Conservation (phyloP, 1,284 basidiomycete genomes). For the Cutaneotrichosporon dermatis region DNA sequence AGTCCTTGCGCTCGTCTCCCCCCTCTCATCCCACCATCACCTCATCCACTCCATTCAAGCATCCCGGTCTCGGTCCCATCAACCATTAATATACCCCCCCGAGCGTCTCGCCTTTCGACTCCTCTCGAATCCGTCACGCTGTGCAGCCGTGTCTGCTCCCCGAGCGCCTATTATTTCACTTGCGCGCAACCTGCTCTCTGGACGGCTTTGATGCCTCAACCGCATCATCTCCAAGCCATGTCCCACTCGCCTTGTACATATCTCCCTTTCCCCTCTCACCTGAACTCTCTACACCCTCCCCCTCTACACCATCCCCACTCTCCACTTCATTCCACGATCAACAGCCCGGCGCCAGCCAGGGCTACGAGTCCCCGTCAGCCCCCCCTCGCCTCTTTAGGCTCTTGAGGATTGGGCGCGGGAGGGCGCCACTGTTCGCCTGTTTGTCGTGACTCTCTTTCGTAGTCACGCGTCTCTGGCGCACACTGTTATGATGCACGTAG, state of each 20-base stretch:
- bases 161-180: background rate
- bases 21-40: background rate
- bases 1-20: background rate
- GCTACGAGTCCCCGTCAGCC: conserved; percentile 31
- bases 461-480: conserved; percentile 3
- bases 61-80: background rate
- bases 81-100: conserved; percentile 1
- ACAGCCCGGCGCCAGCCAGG: conserved; percentile 17
- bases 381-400: conserved; percentile 16
- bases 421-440: conserved; percentile 27
- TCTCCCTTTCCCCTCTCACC: conserved; percentile 6
- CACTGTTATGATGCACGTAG: conserved; percentile 8
- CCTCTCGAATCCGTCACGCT: conserved; percentile 3
- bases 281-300: background rate
- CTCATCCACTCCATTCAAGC: background rate
- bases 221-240: background rate
- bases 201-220: background rate
- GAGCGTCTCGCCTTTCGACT: conserved; percentile 1
- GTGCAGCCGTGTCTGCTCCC: background rate
- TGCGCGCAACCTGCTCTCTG: background rate
- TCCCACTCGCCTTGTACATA: background rate
- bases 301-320: too few species aligned
- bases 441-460: conserved; percentile 3
- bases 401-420: conserved; percentile 36
- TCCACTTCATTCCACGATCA: background rate